These are phyloP conservation scores for Keqinozyma sinolaborantium DNA, from an alignment of 1,139 yeast genomes.

Conservation along the genomic window DNA sequence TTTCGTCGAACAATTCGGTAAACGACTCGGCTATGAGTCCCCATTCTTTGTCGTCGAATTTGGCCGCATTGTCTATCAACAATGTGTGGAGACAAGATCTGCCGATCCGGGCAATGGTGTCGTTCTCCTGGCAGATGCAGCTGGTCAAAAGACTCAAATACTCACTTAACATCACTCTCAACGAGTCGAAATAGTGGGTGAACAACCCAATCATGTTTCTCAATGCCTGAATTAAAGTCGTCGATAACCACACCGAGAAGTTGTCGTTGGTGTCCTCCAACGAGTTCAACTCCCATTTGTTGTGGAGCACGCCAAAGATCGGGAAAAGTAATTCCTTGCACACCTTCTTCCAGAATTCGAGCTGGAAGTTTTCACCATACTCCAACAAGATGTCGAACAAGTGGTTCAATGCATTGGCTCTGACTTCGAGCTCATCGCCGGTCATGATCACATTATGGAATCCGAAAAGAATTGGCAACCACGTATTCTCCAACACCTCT, in stretches of 20 bases:
- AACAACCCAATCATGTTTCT: slow-evolving; percentile 83
- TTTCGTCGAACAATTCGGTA: slow-evolving; percentile 65
- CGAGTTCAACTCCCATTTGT: slow-evolving; percentile 70
- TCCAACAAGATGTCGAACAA: slow-evolving; percentile 79
- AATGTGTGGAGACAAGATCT: slow-evolving; percentile 81
- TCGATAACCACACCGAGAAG: slow-evolving; percentile 91
- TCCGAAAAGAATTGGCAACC: slow-evolving; percentile 84
- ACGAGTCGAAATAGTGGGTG: slow-evolving; percentile 71
- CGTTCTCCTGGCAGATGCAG: slow-evolving; percentile 95
- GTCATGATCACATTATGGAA: slow-evolving; percentile 89
- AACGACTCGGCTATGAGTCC: slow-evolving; percentile 60
- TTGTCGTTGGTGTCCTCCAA: slow-evolving; percentile 61
- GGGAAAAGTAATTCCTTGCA: slow-evolving; percentile 84
- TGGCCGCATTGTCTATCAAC: slow-evolving; percentile 67
- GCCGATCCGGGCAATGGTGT: slow-evolving; percentile 93
- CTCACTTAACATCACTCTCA: slow-evolving; percentile 71
- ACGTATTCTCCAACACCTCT: slow-evolving; percentile 44
- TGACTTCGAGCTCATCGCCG: slow-evolving; percentile 90
- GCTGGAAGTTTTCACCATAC: slow-evolving; percentile 73
- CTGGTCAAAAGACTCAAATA: slow-evolving; percentile 74
- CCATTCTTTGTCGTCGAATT: slow-evolving; percentile 73
- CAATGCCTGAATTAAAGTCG: slow-evolving; percentile 93
- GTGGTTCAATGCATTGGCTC: slow-evolving; percentile 81
- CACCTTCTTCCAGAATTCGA: slow-evolving; percentile 77
- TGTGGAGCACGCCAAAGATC: slow-evolving; percentile 75